A percentile compares a stretch with the other conserved stretches of the same genome.
Conservation (phyloP, 176 grass and related monocot species). For the Poa pratensis region DNA sequence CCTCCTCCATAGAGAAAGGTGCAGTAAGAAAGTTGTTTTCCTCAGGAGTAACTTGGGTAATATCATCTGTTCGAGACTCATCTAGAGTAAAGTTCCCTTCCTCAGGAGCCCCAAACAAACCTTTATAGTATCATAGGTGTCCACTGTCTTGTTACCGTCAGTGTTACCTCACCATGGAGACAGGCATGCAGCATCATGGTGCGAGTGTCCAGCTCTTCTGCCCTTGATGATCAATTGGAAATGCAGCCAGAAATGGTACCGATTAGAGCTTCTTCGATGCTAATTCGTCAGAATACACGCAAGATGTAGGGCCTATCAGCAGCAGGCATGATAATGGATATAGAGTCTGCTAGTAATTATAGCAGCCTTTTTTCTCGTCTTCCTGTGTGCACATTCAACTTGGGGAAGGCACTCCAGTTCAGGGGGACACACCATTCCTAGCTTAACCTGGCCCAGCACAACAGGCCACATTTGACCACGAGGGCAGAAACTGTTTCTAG, state of each 20-base stretch:
- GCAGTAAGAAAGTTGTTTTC: no score
- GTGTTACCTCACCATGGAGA: not conserved
- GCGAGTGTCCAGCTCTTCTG: not conserved
- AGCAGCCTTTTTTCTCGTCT: no score
- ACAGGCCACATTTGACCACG: constrained; percentile 28
- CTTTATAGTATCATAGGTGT: not conserved
- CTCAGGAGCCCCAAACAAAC: no score
- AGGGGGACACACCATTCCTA: not conserved
- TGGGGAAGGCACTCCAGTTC: not conserved
- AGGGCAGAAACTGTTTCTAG: not conserved
- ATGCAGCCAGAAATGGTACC: not conserved
- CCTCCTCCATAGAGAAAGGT: no score
- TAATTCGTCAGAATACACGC: not conserved
- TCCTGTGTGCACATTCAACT: no score
- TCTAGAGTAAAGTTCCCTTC: no score
- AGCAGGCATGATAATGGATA: not conserved
- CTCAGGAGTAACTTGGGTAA: no score
- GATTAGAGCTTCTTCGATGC: not conserved
- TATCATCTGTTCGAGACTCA: no score
- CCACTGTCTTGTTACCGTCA: constrained; percentile 13
- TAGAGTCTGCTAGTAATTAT: not conserved
- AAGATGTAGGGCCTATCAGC: not conserved
- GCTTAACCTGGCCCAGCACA: constrained; percentile 25
- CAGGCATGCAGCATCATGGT: not conserved
- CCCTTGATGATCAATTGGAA: not conserved